Evolutionary conservation across 2,329 filamentous ascomycete genomes (phyloP).

Genomic region (Diaporthe sp.): DNA sequence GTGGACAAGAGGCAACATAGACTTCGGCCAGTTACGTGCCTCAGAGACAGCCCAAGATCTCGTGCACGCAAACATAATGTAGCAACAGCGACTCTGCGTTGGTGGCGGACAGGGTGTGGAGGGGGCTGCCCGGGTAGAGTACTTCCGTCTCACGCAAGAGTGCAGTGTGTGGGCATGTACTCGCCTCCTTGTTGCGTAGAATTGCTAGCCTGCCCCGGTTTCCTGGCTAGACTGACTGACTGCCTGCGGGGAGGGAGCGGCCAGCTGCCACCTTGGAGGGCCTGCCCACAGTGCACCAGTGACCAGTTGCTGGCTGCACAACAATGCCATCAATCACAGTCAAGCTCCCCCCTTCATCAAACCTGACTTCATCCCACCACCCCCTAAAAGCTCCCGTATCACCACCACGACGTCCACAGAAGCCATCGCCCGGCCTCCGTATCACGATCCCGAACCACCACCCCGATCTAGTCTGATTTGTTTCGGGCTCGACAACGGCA

Average conservation of each 20-base stretch:
- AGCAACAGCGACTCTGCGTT: neutral
- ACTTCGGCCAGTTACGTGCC: neutral
- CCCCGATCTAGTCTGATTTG: slow-evolving; percentile 19
- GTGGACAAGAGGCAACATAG: neutral
- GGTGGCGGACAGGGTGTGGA: neutral
- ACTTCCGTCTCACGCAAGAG: neutral
- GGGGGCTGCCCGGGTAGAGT: neutral
- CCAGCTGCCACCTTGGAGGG: slow-evolving; percentile 30
- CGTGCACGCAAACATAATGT: neutral
- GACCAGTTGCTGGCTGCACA: slow-evolving; percentile 29
- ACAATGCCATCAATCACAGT: slow-evolving; percentile 32
- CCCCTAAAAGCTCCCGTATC: slow-evolving; percentile 39
- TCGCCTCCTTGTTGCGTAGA: neutral
- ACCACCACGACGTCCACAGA: slow-evolving; percentile 35
- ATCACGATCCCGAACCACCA: slow-evolving; percentile 31
- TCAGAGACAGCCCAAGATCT: neutral
- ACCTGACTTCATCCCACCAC: slow-evolving; percentile 42
- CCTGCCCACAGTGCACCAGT: slow-evolving; percentile 35
- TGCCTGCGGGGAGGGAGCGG: slow-evolving; percentile 25
- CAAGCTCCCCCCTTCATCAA: slow-evolving; percentile 40
- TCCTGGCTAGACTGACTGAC: slow-evolving; percentile 10
- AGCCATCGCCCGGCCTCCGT: slow-evolving; percentile 32
- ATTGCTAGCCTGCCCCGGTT: slow-evolving; percentile 36
- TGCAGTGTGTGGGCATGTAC: neutral
- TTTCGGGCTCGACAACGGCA: slow-evolving; percentile 17